Evolutionary conservation across 2,329 filamentous ascomycete genomes (phyloP), one percentile per base, ranked within the genome.

Genomic region (Talaromyces rugulosus): DNA sequence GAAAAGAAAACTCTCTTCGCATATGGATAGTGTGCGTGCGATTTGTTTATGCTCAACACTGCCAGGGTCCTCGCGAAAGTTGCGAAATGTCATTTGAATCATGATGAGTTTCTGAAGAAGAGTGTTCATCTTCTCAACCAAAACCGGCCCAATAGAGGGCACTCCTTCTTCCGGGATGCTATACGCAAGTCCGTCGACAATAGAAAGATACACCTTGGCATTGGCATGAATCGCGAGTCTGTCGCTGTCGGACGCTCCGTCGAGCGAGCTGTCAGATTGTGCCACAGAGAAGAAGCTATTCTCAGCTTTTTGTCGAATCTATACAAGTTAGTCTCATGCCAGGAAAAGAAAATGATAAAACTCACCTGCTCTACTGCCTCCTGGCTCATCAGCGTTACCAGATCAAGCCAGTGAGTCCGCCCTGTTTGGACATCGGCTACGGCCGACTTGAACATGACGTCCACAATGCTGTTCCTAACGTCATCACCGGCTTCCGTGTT

Each of bases 301-400:
- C 70, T 80, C 73, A 30, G 76, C 75, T 66, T 74, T 70, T 70
- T 78, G 74, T 58, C 77, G 71, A 64, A 77, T 73, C 71, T 78
- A 47, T 7, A 42, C 55, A 69, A 69, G 55, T 57, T 64, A 65
- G 18, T 55, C 3, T 44, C 6, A 5, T 11, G 4, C 42, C 12
- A 5, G 14, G 5, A n/a, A 30, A 27, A 28, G 16, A 1, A 16
- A 9, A 5, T 5, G 28, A 5, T 64, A 58, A 12, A 60, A 62
- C 64, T 60, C 71, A 75, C 71, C 67, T 74, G 73, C 63, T 71
- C 70, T 34, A 74, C 71, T 18, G 72, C 71, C 61, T 77, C 73
- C 23, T 71, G 69, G 42, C 69, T 74, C 72, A 78, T 75, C 31
- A 77, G 63, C 44, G 69, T 67, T 28, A 79, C 71, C 27, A 79